Evolutionary conservation across 805 yeast genomes (phyloP).

Genomic region (Cyberlindnera bimundalis): DNA sequence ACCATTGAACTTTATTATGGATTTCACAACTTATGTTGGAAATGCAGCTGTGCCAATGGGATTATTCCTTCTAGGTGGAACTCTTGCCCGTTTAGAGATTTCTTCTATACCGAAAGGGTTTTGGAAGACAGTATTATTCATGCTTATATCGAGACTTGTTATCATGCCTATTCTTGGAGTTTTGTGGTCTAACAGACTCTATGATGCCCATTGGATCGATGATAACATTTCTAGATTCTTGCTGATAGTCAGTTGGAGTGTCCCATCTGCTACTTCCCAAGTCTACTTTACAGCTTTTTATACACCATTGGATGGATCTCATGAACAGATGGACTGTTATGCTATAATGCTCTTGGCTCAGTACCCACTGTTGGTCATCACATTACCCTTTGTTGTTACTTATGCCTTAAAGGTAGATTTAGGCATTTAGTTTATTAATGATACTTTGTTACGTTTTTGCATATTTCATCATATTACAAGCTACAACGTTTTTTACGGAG

Average conservation of each 20-base stretch:
- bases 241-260: conserved; percentile 66
- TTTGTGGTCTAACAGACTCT: conserved; percentile 58
- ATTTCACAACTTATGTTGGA: conserved; percentile 74
- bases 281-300: conserved; percentile 87
- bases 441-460: too few relatives aligned
- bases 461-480: too few relatives aligned
- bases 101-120: conserved; percentile 63
- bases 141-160: conserved; percentile 57
- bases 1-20: conserved; percentile 81
- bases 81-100: conserved; percentile 71
- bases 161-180: conserved; percentile 79
- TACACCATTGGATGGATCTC: conserved; percentile 58
- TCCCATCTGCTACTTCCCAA: conserved; percentile 87
- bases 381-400: conserved; percentile 61
- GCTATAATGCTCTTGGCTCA: conserved; percentile 74
- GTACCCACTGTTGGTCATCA: conserved; percentile 61
- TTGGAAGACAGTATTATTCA: conserved; percentile 58
- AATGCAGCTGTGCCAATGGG: conserved; percentile 90
- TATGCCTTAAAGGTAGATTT: conserved; percentile 20
- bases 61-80: conserved; percentile 76
- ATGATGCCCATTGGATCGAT: conserved; percentile 60
- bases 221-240: conserved; percentile 63
- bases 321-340: conserved; percentile 73
- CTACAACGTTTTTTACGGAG: too few relatives aligned
- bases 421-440: conserved; percentile 6